These are phyloP conservation scores for Jaapia argillacea DNA, from an alignment of 768 basidiomycete genomes.

Conservation along the genomic window DNA sequence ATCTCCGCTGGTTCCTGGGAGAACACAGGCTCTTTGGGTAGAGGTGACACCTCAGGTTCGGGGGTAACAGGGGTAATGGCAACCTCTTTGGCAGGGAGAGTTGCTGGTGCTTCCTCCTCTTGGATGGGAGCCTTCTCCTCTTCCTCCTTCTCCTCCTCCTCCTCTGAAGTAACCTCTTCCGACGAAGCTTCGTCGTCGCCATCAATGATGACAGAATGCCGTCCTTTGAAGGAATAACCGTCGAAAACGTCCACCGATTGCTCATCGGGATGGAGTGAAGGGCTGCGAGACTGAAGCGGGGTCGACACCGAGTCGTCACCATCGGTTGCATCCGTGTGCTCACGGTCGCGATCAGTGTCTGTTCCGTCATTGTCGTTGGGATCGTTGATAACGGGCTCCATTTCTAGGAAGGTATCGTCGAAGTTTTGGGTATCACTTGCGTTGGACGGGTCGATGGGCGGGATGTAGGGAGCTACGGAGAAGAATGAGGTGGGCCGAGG, in stretches of 20 bases:
- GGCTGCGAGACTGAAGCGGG: conserved; percentile 71
- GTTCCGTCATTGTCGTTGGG: conserved; percentile 44
- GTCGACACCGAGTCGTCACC: conserved; percentile 72
- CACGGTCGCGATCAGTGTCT: conserved; percentile 63
- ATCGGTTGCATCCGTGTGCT: conserved; percentile 61
- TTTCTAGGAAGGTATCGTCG: conserved; percentile 92
- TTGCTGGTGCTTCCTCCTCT: conserved; percentile 25
- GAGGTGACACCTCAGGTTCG: conserved; percentile 42
- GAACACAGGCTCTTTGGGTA: conserved; percentile 25
- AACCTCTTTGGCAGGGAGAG: conserved; percentile 16
- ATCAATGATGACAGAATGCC: conserved; percentile 70
- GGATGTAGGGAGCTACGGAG: conserved; percentile 89
- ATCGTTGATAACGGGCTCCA: conserved; percentile 87
- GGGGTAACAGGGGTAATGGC: conserved; percentile 62
- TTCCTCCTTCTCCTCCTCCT: conserved; percentile 15
- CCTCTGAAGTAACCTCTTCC: conserved; percentile 33
- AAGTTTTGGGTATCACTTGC: conserved; percentile 97
- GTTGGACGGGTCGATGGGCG: conserved; percentile 82
- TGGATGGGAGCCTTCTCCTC: conserved; percentile 19
- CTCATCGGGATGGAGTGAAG: conserved; percentile 49
- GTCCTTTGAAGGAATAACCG: conserved; percentile 89
- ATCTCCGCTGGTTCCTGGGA: too few relatives aligned
- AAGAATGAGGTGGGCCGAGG: conserved; percentile 7
- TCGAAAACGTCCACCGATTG: conserved; percentile 76
- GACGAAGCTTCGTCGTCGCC: conserved; percentile 48